Evolutionary conservation across 768 basidiomycete genomes (phyloP), one percentile per base, ranked within the genome.

Genomic region (Galerina sulciceps): DNA sequence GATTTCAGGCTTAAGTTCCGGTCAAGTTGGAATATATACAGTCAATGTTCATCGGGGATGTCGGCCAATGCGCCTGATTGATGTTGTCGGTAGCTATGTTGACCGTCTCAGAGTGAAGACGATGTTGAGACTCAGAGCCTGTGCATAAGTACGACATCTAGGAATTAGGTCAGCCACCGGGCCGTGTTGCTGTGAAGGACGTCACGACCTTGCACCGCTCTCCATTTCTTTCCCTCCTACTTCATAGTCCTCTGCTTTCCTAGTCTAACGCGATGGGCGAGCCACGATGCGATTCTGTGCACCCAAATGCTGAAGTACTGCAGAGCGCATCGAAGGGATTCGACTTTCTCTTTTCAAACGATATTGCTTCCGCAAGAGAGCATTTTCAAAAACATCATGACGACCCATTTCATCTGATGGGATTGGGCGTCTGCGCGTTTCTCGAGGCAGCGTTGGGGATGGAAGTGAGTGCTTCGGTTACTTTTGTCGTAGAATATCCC

Each of bases 401-500:
- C 36, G 87, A 88, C 38, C 85, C 91, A 0, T 89, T 91, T 65
- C 91, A 93, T 70, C 76, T 83, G 17, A 77, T 93, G 57, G 91
- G 91, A 1, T 75, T 85, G 0, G 91, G 90, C 14, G 85, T 88
- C 0, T 87, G 86, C 57, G 82, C 84, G 0, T 93, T 93, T 63
- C 74, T 93, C 43, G 87, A 91, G 69, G 92, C 90, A 0, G 89
- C 88, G 1, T 74, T 93, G 13, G 89, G 90, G n/a, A 85, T 92
- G 85, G 91, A 93, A 82, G 88, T 87, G 37, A 11, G 75, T 69
- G 5, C 13, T 36, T 35, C 13, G 10, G 2, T 17, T 1, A 0
- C 4, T 4, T 42, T 41, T 5, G 2, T 18, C 6, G 26, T 13
- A 18, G 20, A 15, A 15, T 31, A 9, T 37, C 3, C 17, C 35